Evolutionary conservation across 495 filamentous ascomycete genomes (phyloP).

Genomic region (Delitschia confertaspora): DNA sequence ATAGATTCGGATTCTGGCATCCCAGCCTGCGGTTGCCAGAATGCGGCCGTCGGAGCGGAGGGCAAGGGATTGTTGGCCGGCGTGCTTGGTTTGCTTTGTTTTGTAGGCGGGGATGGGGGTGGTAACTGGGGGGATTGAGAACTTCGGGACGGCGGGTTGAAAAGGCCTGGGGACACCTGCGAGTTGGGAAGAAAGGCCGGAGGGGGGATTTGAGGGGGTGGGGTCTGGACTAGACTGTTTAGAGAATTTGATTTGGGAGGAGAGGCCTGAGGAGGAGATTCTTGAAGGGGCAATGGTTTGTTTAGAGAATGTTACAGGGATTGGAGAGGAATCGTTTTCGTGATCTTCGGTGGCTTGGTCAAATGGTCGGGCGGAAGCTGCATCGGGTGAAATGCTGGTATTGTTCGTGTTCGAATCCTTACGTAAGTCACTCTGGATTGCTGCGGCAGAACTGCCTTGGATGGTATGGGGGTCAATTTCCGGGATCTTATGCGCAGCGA

Average conservation of each 20-base stretch:
- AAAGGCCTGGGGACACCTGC: too few species aligned
- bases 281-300: too few species aligned
- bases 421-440: too few species aligned
- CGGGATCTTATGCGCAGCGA: slow-evolving; percentile 47
- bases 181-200: slow-evolving; percentile 4
- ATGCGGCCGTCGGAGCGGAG: slow-evolving; percentile 75
- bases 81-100: slow-evolving; percentile 64
- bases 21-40: slow-evolving; percentile 92
- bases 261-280: slow-evolving; percentile 38
- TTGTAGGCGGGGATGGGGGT: slow-evolving; percentile 13
- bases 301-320: too few species aligned
- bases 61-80: slow-evolving; percentile 73
- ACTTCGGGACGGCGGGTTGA: slow-evolving; percentile 20
- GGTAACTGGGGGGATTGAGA: slow-evolving; percentile 27
- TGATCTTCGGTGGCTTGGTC: too few species aligned
- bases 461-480: too few species aligned
- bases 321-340: too few species aligned
- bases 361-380: too few species aligned
- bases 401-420: too few species aligned
- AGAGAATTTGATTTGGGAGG: too few species aligned
- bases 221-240: not conserved
- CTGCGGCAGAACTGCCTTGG: too few species aligned
- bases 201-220: slow-evolving; percentile 35
- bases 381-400: too few species aligned
- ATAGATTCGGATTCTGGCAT: slow-evolving; percentile 71